Evolutionary conservation across 768 basidiomycete species (phyloP), one percentile per base, ranked within the genome.

Genomic region (Serendipita vermifera): DNA sequence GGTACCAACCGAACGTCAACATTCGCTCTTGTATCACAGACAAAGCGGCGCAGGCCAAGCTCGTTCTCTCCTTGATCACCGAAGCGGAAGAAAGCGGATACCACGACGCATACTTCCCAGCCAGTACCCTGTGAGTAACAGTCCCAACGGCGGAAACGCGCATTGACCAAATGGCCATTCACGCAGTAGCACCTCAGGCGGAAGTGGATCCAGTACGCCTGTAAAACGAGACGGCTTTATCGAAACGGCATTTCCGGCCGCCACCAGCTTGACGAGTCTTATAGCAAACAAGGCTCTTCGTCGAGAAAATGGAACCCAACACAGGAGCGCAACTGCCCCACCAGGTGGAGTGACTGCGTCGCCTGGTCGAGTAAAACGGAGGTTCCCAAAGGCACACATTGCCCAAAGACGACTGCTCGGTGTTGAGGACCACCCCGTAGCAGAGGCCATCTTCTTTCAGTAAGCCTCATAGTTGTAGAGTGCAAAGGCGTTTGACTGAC

Each of bases 11-110:
- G 1, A 79, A 82, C 38, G 81, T 84, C 2, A 89, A 85, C 58
- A 72, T 96, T 26, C 84, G 93, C n/a, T 91, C 88, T 0, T 89
- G 88, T 0, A 80, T 75, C 2, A 77, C 82, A 9, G 73, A 79
- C 2, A 75, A 70, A 5, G 66, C 72, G 3, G 69, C 72, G 3
- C 72, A 75, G 5, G 75, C 75, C 22, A 79, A 80, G 39, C 80
- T 85, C 0, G 75, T 82, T 33, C 69, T 85, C 5, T 75, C 79
- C 24, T 79, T 77, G 29, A 76, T 93, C 58, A 85, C 87, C 2
- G 84, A 91, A 64, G 90, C 85, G 4, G 92, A 97, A 65, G 91
- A 93, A 64, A 77, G 85, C 51, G 89, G 88, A 0, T 93, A 94
- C 65, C 82, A 91, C 64, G 89, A 85, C 13, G 76, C 83, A 0